Percentiles rank a stretch among this genome's conserved stretches.
These are phyloP conservation scores for Geoglossum cookeanum DNA, from an alignment of 2,329 filamentous ascomycete species.

Conservation along the genomic window DNA sequence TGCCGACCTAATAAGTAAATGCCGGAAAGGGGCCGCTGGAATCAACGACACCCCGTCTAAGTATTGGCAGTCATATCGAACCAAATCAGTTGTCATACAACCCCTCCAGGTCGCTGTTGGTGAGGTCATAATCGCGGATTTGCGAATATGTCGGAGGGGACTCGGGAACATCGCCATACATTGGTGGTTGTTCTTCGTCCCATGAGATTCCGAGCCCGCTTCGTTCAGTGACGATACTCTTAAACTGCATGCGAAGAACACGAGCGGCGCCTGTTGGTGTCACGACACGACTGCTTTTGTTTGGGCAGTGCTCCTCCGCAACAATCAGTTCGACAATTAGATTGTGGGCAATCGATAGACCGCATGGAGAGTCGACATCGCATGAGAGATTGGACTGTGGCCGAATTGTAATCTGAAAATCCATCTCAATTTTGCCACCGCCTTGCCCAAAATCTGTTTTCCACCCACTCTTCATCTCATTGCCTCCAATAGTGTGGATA, in stretches of 20 bases:
- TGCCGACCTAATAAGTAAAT: background rate
- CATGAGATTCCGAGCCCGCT: slow-evolving; percentile 80
- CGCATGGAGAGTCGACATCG: slow-evolving; percentile 55
- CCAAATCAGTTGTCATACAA: background rate
- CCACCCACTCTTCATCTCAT: slow-evolving; percentile 75
- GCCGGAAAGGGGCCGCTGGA: too few species aligned
- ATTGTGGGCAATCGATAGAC: slow-evolving; percentile 64
- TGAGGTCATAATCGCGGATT: slow-evolving; percentile 26
- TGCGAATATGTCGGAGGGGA: slow-evolving; percentile 47
- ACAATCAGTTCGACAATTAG: slow-evolving; percentile 88
- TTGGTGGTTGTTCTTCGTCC: slow-evolving; percentile 88
- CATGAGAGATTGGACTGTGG: slow-evolving; percentile 48
- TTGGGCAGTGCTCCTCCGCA: slow-evolving; percentile 62
- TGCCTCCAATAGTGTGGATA: slow-evolving; percentile 56
- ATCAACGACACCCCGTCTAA: background rate
- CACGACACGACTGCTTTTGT: slow-evolving; percentile 51
- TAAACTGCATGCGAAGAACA: slow-evolving; percentile 85
- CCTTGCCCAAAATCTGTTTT: slow-evolving; percentile 50
- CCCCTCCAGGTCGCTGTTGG: background rate
- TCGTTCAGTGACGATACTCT: slow-evolving; percentile 61
- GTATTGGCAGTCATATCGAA: background rate
- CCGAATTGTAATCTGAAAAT: slow-evolving; percentile 49
- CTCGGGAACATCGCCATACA: slow-evolving; percentile 83
- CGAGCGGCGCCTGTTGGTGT: slow-evolving; percentile 80
- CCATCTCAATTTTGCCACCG: slow-evolving; percentile 60